Percentiles rank a stretch among this genome's conserved stretches.
These are phyloP conservation scores for Penicillium frequentans DNA, from an alignment of 2,329 filamentous ascomycete species.

Conservation along the genomic window DNA sequence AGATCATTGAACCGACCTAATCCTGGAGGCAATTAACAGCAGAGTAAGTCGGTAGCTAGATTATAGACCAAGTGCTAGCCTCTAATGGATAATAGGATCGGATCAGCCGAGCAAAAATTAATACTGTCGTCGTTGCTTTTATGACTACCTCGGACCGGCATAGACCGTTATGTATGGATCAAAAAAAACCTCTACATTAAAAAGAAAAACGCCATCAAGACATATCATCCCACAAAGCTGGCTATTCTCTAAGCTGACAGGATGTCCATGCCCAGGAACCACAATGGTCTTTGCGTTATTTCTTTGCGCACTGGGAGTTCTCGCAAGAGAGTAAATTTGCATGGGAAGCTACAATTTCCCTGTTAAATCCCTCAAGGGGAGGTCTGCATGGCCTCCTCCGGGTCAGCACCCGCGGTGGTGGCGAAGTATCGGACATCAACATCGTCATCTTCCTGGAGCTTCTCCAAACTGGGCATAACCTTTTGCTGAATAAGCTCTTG, in stretches of 20 bases:
- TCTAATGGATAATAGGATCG: background rate
- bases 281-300: conserved; percentile 16
- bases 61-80: background rate
- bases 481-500: conserved; percentile 81
- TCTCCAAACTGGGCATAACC: conserved; percentile 86
- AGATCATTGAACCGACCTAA: too few relatives aligned
- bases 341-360: conserved; percentile 5
- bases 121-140: conserved; percentile 20
- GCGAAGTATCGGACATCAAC: conserved; percentile 98
- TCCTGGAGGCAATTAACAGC: too few relatives aligned
- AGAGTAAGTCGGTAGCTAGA: too few relatives aligned
- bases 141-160: conserved; percentile 21
- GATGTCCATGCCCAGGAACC: conserved; percentile 24
- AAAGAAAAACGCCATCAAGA: conserved; percentile 32
- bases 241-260: conserved; percentile 40
- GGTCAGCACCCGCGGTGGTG: conserved; percentile 72
- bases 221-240: conserved; percentile 35
- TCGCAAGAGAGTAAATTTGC: conserved; percentile 6
- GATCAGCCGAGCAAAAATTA: background rate
- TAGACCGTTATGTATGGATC: conserved; percentile 24
- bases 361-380: conserved; percentile 39
- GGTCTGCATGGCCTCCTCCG: conserved; percentile 57
- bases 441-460: conserved; percentile 95
- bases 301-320: conserved; percentile 6
- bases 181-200: conserved; percentile 37